phyloP scores from a whole-genome alignment of 1,284 basidiomycete genomes.

The Taiwanofungus camphoratus region DNA sequence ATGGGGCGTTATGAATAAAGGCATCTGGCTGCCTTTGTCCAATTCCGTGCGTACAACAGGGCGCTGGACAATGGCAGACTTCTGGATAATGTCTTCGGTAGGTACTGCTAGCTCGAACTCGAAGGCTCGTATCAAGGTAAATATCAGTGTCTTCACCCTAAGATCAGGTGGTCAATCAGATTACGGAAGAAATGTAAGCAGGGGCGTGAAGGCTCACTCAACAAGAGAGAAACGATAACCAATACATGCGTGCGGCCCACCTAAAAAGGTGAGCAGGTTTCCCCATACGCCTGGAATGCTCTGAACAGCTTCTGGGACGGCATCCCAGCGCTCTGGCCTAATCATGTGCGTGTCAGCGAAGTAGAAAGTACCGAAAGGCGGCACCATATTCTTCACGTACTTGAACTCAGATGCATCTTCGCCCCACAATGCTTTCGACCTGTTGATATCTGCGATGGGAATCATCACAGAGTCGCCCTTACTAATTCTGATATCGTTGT shows the following conservation, averaged over 20 bases:
- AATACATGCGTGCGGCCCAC: conserved; percentile 58
- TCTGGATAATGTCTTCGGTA: conserved; percentile 19
- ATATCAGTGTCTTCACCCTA: conserved; percentile 51
- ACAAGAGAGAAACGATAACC: conserved; percentile 69
- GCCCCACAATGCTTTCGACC: conserved; percentile 46
- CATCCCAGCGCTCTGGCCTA: conserved; percentile 57
- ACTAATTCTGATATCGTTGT: background rate
- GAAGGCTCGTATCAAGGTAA: conserved; percentile 51
- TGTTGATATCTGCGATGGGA: conserved; percentile 44
- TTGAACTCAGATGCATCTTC: conserved; percentile 47
- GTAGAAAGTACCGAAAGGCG: background rate
- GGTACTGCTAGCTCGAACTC: conserved; percentile 50
- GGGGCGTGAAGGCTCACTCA: conserved; percentile 39
- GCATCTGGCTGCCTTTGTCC: conserved; percentile 15
- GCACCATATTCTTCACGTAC: conserved; percentile 27
- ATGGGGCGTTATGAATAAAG: conserved; percentile 16
- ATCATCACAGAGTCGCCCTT: conserved; percentile 39
- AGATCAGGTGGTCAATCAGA: conserved; percentile 21
- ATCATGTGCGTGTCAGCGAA: conserved; percentile 11
- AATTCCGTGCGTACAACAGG: conserved; percentile 10
- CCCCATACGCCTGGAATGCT: conserved; percentile 54
- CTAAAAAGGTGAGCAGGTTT: conserved; percentile 54
- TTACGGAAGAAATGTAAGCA: background rate
- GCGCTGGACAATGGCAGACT: conserved; percentile 17
- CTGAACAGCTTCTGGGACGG: conserved; percentile 36